Conservation (phyloP, 202 grass and related monocot genomes). For the Carex arenaria region DNA sequence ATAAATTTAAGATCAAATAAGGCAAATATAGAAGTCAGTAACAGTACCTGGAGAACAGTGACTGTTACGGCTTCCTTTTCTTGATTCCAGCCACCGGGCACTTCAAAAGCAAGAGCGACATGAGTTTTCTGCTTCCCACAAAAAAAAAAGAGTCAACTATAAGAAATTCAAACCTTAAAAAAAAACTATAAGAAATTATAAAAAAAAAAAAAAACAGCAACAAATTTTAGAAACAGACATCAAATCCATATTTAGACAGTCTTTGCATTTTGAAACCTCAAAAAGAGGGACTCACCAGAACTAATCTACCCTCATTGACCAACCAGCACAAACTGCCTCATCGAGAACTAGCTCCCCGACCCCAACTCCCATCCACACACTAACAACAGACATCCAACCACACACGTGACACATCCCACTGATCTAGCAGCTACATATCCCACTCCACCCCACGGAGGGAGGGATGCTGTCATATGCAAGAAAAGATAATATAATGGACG, state of each 20-base stretch:
- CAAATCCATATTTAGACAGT: neutral
- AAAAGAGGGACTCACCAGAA: neutral
- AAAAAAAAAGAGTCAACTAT: neutral
- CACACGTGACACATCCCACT: neutral
- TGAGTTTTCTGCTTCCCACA: conserved; percentile 46
- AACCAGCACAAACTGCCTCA: neutral
- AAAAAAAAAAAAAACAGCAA: neutral
- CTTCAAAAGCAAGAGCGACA: conserved; percentile 83
- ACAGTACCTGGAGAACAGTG: conserved; percentile 73
- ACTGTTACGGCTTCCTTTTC: conserved; percentile 65
- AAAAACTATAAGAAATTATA: neutral
- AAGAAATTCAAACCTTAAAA: neutral
- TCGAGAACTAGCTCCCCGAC: neutral
- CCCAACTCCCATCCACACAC: neutral
- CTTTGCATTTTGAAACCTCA: neutral
- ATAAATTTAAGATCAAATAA: neutral
- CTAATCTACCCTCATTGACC: neutral
- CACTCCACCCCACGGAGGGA: neutral
- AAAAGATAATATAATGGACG: neutral
- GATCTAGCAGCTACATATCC: neutral
- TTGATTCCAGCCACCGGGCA: conserved; percentile 68
- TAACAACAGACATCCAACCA: neutral
- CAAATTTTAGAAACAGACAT: neutral
- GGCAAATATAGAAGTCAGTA: conserved; percentile 15
- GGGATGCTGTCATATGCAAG: neutral